Evolutionary conservation across 257 asterid genomes (phyloP).

Genomic region (Forsythia suspensa): DNA sequence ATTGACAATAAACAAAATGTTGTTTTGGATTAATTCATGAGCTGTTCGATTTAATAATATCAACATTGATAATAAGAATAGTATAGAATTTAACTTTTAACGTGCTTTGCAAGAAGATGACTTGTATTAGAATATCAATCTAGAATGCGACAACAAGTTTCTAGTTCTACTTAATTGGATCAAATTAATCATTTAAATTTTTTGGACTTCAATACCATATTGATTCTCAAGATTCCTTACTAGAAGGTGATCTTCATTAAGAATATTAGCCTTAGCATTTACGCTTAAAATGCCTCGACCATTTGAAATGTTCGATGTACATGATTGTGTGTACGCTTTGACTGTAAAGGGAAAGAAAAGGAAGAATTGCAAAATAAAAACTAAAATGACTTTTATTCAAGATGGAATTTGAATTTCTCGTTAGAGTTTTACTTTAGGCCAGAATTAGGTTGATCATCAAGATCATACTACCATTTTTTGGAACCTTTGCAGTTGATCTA

Average conservation of each 20-base stretch:
- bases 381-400: not conserved
- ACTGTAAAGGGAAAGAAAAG: not conserved
- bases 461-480: not conserved
- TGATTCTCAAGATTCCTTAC: not conserved
- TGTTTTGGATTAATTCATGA: not conserved
- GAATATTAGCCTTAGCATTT: not conserved
- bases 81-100: no score
- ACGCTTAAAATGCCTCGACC: not conserved
- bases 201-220: not conserved
- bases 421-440: not conserved
- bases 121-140: not conserved
- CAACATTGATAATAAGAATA: not conserved
- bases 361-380: not conserved
- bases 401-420: not conserved
- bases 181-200: no score
- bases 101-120: not conserved
- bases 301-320: not conserved
- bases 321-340: not conserved
- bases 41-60: not conserved
- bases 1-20: not conserved
- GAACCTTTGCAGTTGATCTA: not conserved
- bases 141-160: no score
- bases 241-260: not conserved
- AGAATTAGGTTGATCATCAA: conserved; percentile 32
- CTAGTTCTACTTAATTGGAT: not conserved